These are phyloP conservation scores for Penicillium bovifimosum DNA, from an alignment of 495 filamentous ascomycete species.

Conservation along the genomic window DNA sequence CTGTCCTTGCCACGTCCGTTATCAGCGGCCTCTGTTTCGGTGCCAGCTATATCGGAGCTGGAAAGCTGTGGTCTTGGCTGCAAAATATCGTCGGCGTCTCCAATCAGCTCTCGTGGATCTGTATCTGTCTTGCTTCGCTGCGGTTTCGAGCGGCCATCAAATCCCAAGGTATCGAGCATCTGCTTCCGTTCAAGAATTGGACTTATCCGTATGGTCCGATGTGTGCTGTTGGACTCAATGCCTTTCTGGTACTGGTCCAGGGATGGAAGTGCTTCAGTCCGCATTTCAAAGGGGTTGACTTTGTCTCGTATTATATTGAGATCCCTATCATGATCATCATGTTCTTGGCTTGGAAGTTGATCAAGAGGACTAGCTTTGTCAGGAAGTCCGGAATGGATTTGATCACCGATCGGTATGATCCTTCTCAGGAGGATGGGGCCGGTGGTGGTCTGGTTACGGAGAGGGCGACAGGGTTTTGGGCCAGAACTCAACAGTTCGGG, in stretches of 20 bases:
- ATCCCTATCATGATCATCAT: constrained; percentile 47
- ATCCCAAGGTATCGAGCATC: constrained; percentile 49
- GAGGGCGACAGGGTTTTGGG: constrained; percentile 16
- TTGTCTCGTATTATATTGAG: constrained; percentile 49
- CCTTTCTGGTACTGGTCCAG: constrained; percentile 53
- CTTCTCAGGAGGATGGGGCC: constrained; percentile 3
- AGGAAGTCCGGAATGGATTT: constrained; percentile 44
- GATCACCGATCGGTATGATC: constrained; percentile 47
- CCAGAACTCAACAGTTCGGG: constrained; percentile 22
- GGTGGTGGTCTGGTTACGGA: background rate
- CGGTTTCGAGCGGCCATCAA: constrained; percentile 53
- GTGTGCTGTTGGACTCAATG: constrained; percentile 46
- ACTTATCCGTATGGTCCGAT: constrained; percentile 55
- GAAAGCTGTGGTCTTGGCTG: constrained; percentile 53
- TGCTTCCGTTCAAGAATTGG: constrained; percentile 58
- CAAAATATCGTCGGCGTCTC: constrained; percentile 59
- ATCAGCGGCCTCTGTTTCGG: constrained; percentile 57
- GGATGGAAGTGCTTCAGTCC: constrained; percentile 56
- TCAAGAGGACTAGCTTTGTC: constrained; percentile 42
- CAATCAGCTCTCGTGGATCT: constrained; percentile 58
- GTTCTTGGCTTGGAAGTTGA: constrained; percentile 46
- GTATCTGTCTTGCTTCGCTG: constrained; percentile 53
- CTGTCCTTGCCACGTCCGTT: constrained; percentile 49
- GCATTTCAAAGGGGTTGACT: constrained; percentile 44
- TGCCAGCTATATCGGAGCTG: constrained; percentile 56